A percentile compares a stretch with the other conserved stretches of the same genome.
These are phyloP conservation scores for Hirschfeldia incana DNA, from an alignment of 345 rosid species.

Conservation along the genomic window DNA sequence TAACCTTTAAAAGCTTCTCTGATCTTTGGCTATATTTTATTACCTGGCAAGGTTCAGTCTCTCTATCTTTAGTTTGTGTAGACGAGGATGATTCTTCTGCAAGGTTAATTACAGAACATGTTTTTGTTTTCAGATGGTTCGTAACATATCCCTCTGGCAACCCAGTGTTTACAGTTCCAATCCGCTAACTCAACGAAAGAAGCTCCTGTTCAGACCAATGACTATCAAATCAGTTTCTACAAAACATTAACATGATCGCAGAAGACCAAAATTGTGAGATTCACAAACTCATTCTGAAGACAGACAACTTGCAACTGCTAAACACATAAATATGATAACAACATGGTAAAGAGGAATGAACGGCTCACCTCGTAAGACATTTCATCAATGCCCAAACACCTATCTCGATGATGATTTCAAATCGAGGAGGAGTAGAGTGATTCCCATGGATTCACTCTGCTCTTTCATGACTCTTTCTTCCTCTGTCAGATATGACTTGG, in stretches of 20 bases:
- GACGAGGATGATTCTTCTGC: no score
- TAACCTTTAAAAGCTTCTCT: constrained; percentile 1
- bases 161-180: constrained; percentile 82
- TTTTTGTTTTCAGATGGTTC: constrained; percentile 64
- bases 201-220: constrained; percentile 62
- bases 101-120: constrained; percentile 51
- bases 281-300: no score
- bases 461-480: no score
- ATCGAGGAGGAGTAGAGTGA: no score
- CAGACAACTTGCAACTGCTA: no score
- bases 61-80: constrained; percentile 49
- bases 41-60: constrained; percentile 89
- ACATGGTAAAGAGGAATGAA: not conserved
- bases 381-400: constrained; percentile 92
- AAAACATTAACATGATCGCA: no score
- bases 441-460: no score
- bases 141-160: constrained; percentile 65
- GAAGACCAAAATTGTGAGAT: no score
- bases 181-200: constrained; percentile 79
- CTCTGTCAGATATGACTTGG: no score
- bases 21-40: not conserved
- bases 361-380: constrained; percentile 82
- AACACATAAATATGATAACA: not conserved
- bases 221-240: not conserved
- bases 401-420: constrained; percentile 91